A percentile compares a stretch with the other conserved stretches of the same genome.
These are phyloP conservation scores for Penicillium sp. DNA, from an alignment of 2,329 filamentous ascomycete genomes.

Conservation along the genomic window DNA sequence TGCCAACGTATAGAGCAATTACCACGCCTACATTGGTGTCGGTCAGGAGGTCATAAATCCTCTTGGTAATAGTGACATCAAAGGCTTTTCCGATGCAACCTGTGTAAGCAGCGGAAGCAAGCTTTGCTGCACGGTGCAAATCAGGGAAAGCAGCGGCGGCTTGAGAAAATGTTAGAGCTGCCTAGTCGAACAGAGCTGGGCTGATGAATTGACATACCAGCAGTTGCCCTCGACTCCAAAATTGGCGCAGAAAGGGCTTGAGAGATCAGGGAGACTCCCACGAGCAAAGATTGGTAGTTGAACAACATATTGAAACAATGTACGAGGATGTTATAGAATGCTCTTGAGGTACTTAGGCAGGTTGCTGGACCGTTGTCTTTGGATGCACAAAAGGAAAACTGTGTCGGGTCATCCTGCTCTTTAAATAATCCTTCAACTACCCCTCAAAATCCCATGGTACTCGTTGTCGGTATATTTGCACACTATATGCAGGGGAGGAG, in stretches of 20 bases:
- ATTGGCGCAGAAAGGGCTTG: conserved; percentile 12
- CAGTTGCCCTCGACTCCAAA: conserved; percentile 12
- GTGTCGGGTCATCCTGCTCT: background rate
- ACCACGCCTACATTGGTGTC: conserved; percentile 22
- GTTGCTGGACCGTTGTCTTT: background rate
- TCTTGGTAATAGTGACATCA: conserved; percentile 32
- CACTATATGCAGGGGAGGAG: background rate
- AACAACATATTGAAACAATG: conserved; percentile 9
- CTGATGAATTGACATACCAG: conserved; percentile 8
- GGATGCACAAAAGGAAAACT: background rate
- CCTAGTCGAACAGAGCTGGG: background rate
- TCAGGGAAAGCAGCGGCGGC: conserved; percentile 20
- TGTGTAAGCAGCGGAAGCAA: conserved; percentile 32
- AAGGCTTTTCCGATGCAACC: conserved; percentile 28
- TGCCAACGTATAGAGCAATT: background rate
- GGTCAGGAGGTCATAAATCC: conserved; percentile 22
- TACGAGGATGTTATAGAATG: background rate
- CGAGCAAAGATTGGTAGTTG: conserved; percentile 3
- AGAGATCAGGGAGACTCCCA: conserved; percentile 5
- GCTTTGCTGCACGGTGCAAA: conserved; percentile 28
- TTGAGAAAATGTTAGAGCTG: background rate
- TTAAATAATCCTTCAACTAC: background rate
- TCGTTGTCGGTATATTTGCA: background rate
- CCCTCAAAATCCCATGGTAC: background rate
- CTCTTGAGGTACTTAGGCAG: background rate